phyloP scores from a whole-genome alignment of 139 green algal genomes.

The Spirogloea muscicola region DNA sequence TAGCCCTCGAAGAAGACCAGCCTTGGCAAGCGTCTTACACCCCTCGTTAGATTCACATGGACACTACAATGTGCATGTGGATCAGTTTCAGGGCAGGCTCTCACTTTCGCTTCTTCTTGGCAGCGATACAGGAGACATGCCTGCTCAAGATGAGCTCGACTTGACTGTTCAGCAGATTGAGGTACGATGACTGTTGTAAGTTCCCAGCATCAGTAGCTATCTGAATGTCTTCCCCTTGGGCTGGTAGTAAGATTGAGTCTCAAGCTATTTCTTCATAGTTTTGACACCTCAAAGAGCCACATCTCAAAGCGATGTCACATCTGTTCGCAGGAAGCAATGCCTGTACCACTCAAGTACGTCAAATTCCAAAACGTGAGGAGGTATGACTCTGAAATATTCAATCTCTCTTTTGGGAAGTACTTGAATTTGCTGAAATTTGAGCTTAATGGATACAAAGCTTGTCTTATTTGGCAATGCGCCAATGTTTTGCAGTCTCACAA shows the following conservation, averaged over 20 bases:
- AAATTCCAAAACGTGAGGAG: slow-evolving; percentile 73
- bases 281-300: not conserved
- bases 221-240: not conserved
- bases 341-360: slow-evolving; percentile 56
- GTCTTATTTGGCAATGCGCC: too few species aligned
- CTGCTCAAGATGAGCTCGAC: too few species aligned
- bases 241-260: not conserved
- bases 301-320: not conserved
- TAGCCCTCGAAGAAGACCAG: slow-evolving; percentile 3
- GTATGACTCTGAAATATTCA: too few species aligned
- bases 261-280: too few species aligned
- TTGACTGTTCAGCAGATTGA: too few species aligned
- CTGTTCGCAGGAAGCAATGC: slow-evolving; percentile 22
- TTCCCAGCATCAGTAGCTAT: not conserved
- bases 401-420: too few species aligned
- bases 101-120: too few species aligned
- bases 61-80: not conserved
- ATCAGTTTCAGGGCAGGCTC: slow-evolving; percentile 3
- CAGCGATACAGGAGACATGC: too few species aligned
- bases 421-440: too few species aligned
- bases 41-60: not conserved
- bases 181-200: slow-evolving; percentile 15
- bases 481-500: slow-evolving; percentile 43
- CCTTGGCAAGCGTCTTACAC: not conserved
- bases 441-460: too few species aligned